Percentiles rank a stretch among this genome's conserved stretches.
phyloP scores from a whole-genome alignment of 2,329 filamentous ascomycete genomes.

The Tolypocladium ovalisporum region DNA sequence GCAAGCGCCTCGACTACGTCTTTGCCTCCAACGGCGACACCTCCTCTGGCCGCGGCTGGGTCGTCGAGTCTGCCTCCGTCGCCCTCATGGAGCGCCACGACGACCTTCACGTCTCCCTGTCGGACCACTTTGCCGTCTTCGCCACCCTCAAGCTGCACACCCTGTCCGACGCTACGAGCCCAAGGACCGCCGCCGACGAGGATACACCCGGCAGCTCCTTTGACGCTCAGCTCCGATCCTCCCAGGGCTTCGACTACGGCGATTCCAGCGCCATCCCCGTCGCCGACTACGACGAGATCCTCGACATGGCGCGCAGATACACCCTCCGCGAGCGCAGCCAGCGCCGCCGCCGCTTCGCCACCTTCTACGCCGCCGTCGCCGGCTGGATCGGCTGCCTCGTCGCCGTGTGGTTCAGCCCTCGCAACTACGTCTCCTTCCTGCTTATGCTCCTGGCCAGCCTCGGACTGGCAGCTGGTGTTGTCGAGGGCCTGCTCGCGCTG shows the following conservation, averaged over 20 bases:
- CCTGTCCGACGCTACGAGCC: constrained; percentile 10
- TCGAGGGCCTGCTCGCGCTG: constrained; percentile 79
- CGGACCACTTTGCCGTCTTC: constrained; percentile 89
- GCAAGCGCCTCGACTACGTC: constrained; percentile 91
- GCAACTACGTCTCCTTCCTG: constrained; percentile 67
- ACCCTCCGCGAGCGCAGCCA: constrained; percentile 60
- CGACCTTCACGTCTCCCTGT: constrained; percentile 71
- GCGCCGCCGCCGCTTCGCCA: constrained; percentile 56
- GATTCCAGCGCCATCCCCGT: constrained; percentile 10
- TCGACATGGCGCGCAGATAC: constrained; percentile 60
- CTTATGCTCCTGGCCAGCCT: constrained; percentile 73
- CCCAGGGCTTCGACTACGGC: constrained; percentile 5
- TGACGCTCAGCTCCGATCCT: constrained; percentile 21
- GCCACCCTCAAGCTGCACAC: constrained; percentile 53
- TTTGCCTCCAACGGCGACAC: constrained; percentile 55
- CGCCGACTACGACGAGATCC: constrained; percentile 50
- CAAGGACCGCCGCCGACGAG: constrained; percentile 6
- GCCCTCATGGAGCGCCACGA: constrained; percentile 77
- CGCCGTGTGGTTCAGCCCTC: constrained; percentile 76
- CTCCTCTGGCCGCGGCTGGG: constrained; percentile 41
- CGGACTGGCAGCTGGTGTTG: constrained; percentile 60
- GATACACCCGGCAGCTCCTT: constrained; percentile 12
- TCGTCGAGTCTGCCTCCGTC: constrained; percentile 59
- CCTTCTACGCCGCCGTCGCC: constrained; percentile 60
- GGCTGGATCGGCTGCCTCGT: constrained; percentile 65